These are phyloP conservation scores for Begonia peltatifolia DNA, from an alignment of 306 rosid species.

Conservation along the genomic window DNA sequence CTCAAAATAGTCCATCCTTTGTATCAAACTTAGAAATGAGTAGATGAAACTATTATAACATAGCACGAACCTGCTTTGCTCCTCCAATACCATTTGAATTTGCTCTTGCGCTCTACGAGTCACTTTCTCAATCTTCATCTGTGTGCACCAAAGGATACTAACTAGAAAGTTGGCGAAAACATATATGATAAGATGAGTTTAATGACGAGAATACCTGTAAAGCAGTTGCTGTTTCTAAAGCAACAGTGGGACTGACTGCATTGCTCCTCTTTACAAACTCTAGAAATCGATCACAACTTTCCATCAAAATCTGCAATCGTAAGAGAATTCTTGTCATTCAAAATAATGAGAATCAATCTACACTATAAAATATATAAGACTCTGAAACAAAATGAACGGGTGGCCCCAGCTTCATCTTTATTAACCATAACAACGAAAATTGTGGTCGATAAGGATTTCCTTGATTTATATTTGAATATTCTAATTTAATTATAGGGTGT, in stretches of 20 bases:
- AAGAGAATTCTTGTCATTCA: too few species aligned
- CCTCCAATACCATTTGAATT: constrained; percentile 85
- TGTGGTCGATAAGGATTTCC: too few species aligned
- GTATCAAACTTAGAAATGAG: neutral
- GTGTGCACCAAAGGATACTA: constrained; percentile 8
- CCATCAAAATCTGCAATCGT: constrained; percentile 51
- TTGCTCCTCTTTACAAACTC: constrained; percentile 84
- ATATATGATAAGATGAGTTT: neutral
- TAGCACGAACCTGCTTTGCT: constrained; percentile 61
- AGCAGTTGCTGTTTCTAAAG: constrained; percentile 89
- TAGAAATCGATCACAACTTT: constrained; percentile 67
- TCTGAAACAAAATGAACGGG: too few species aligned
- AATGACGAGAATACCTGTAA: constrained; percentile 58
- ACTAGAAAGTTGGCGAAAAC: too few species aligned
- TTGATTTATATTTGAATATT: too few species aligned
- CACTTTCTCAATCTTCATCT: constrained; percentile 84
- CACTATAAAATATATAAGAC: too few species aligned
- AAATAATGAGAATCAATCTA: too few species aligned
- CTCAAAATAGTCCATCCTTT: too few species aligned
- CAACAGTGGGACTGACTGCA: constrained; percentile 88
- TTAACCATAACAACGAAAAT: too few species aligned
- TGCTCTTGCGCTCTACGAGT: constrained; percentile 97
- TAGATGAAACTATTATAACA: constrained; percentile 2
- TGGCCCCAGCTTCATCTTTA: too few species aligned
- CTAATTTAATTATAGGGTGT: too few species aligned